These are phyloP conservation scores for Podila minutissima DNA, from an alignment of 192 early-diverging fungal species.

Conservation along the genomic window DNA sequence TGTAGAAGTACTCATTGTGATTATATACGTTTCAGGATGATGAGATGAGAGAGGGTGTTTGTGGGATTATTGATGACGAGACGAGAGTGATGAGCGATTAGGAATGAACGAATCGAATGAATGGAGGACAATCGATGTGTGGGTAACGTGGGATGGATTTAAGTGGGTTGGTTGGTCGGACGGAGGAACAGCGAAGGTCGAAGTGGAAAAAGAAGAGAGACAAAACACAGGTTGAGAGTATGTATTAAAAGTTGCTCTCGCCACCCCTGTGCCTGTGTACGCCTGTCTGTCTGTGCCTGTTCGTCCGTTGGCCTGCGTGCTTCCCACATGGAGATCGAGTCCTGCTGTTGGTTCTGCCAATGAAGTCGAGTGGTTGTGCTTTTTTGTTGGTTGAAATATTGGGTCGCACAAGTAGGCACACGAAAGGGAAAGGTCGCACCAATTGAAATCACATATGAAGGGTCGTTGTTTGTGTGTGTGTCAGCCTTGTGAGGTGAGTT, in stretches of 20 bases:
- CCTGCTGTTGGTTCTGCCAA: too few species aligned
- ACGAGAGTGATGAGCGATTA: slow-evolving; percentile 1
- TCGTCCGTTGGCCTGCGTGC: too few species aligned
- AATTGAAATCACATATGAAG: too few species aligned
- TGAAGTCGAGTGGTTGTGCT: too few species aligned
- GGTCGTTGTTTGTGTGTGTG: too few species aligned
- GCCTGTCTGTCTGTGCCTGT: too few species aligned
- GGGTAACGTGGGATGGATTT: background rate
- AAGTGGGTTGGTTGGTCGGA: background rate
- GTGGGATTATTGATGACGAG: background rate
- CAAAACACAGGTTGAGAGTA: background rate
- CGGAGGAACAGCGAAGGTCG: background rate
- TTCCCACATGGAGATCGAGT: too few species aligned
- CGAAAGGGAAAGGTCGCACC: too few species aligned
- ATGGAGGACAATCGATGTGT: background rate
- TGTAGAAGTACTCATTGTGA: slow-evolving; percentile 4
- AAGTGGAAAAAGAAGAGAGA: background rate
- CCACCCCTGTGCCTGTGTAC: background rate
- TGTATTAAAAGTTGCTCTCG: background rate
- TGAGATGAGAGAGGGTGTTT: slow-evolving; percentile 3
- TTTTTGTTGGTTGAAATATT: too few species aligned
- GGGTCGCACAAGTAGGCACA: too few species aligned
- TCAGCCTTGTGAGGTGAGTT: too few species aligned
- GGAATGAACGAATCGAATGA: background rate
- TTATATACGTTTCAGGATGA: background rate